Conservation (phyloP, 2,329 filamentous ascomycete species). For the Calycina herbarum region DNA sequence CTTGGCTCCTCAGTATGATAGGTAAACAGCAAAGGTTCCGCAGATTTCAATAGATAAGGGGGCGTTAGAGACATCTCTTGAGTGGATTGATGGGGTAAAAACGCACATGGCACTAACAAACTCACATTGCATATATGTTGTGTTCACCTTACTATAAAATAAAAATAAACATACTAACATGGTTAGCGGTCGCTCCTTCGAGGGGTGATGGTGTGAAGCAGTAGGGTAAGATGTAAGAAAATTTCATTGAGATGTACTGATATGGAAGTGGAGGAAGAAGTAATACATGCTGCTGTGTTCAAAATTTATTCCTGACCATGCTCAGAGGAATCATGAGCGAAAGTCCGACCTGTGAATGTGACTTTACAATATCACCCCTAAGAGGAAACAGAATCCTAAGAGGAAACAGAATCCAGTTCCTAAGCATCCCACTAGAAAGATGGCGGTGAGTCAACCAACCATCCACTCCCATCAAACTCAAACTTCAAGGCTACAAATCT, state of each 20-base stretch:
- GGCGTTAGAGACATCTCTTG: not conserved
- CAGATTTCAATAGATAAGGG: not conserved
- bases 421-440: not conserved
- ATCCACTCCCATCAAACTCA: not conserved
- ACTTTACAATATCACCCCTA: not conserved
- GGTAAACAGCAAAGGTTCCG: not conserved
- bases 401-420: not conserved
- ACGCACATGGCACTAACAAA: not conserved
- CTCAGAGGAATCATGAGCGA: not conserved
- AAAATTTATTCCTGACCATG: not conserved
- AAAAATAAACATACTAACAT: not conserved
- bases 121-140: conserved; percentile 1
- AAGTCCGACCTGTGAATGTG: not conserved
- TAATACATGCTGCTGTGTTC: not conserved
- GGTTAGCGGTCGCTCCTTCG: not conserved
- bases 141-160: not conserved
- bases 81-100: not conserved
- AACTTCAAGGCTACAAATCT: not conserved
- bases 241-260: not conserved
- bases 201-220: not conserved
- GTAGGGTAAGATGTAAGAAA: not conserved
- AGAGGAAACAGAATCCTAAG: not conserved
- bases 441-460: not conserved
- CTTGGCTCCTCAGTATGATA: not conserved
- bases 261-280: not conserved